phyloP scores from a whole-genome alignment of 1,284 basidiomycete species.

The Trichosporon asahii region DNA sequence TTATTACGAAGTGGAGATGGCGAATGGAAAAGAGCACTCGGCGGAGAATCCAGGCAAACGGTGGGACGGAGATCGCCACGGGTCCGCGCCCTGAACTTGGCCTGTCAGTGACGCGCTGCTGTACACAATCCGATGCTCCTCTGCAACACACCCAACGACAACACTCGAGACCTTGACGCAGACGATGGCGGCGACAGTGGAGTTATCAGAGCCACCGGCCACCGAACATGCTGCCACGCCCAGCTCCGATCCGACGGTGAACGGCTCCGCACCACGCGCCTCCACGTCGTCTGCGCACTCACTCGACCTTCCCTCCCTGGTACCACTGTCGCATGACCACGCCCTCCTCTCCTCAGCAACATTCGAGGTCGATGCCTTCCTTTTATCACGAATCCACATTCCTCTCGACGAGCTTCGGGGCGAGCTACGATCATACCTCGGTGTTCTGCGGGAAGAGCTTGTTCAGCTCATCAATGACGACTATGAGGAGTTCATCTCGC shows the following conservation, averaged over 20 bases:
- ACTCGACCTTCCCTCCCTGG: constrained; percentile 65
- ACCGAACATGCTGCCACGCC: not conserved
- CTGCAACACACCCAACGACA: not conserved
- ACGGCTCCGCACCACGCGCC: constrained; percentile 17
- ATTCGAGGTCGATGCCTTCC: constrained; percentile 83
- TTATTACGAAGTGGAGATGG: constrained; percentile 5
- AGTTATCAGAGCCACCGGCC: not conserved
- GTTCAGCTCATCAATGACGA: constrained; percentile 95
- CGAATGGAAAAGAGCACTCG: not conserved
- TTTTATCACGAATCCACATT: constrained; percentile 79
- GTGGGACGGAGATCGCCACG: not conserved
- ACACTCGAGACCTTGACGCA: not conserved
- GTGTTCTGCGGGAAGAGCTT: constrained; percentile 80
- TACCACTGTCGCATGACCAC: constrained; percentile 76
- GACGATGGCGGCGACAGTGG: not conserved
- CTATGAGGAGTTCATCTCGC: constrained; percentile 93
- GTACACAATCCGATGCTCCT: not conserved
- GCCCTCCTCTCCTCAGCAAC: constrained; percentile 62
- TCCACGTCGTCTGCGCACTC: constrained; percentile 29
- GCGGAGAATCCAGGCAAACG: not conserved
- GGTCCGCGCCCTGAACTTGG: not conserved
- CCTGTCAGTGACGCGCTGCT: not conserved
- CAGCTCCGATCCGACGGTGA: not conserved
- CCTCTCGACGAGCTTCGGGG: constrained; percentile 79
- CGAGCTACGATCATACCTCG: constrained; percentile 81